Evolutionary conservation across 495 filamentous ascomycete species (phyloP), one percentile per base, ranked within the genome.

Genomic region (Apodospora peruviana): DNA sequence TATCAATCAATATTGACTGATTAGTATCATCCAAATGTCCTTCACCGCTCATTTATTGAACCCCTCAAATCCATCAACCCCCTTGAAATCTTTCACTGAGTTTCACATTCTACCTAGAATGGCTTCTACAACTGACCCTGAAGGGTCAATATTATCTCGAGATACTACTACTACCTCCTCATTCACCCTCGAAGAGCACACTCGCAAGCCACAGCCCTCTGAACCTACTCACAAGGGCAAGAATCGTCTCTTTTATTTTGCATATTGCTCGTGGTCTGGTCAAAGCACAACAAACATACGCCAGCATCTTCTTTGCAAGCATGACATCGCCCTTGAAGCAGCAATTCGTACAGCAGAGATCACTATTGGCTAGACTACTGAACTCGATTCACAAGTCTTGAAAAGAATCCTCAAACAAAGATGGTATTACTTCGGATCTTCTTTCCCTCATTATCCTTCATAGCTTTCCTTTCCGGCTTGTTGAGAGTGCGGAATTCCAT

Each of bases 371-470:
- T 18, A 39, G 5, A 39, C 36, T 12, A 39, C 36, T n/a, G 36
- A 39, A n/a, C 17, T 39, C 5, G 36, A 39, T 39, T 39, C 36
- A 39, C 36, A 39, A n/a, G 36, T 39, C 36, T 39, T 39, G 36
- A 39, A 39, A 18, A 39, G 16, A n/a, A n/a, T 39, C n/a, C 17
- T 18, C 16, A 18, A n/a, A 7, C 36, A 39, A 18, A 39, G 36
- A 39, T 39, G 16, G 7, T n/a, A 39, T 39, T 18, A 39, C 5
- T 18, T 39, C 36, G 17, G 17, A 5, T 39, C 36, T 39, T 18
- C 36, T 39, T 7, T 39, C 36, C 16, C 36, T 39, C 17, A 39
- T 39, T n/a, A 39, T 39, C 36, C 36, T 39, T 18, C 36, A 39
- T n/a, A 39, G 16, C 16, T 5, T 39, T 18, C 36, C 36, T 39